Base-by-base conservation (phyloP, 2,329 filamentous ascomycete species). In the Beauveria rudraprayagi region DNA sequence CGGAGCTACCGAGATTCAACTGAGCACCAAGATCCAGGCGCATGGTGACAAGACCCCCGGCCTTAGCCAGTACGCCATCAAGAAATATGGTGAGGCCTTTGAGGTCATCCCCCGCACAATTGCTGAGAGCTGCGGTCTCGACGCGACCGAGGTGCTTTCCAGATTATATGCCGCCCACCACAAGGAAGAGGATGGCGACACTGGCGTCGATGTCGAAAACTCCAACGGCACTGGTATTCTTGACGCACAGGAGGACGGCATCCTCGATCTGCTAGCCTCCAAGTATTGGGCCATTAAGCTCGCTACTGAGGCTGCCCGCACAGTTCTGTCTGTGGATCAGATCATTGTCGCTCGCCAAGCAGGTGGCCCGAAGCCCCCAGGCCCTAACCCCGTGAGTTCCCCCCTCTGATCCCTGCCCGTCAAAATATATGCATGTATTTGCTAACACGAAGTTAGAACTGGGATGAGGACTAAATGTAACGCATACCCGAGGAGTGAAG, bases 261-360 rank as follows among this genome's bases (percentile, higher is more conserved):
- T 99, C 67, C 81, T 99, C 60, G 95, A 99, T 73, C 82, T 99
- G 48, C 83, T 97, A 77, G 86, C 92, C 63, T 87, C 89, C 66
- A 99, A 99, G 83, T 88, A 87, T 71, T 97, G 92, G 93, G 94
- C 94, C 52, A 96, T 99, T 76, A 94, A 94, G 79, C 82, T 99
- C 66, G 95, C 94, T 43, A 97, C 93, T 26, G 94, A 99, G 77
- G 89, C 94, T 46, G 93, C 92, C 58, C 85, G 94, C 70, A 99
- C 94, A 53, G 89, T 99, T 34, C 80, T 99, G 66, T 96, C 92
- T 53, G 94, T 99, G 44, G 94, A 99, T 76, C 95, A 99, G 79
- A 99, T 99, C 72, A 99, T 99, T 72, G 94, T 99, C 62, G 92
- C 95, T 65, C 87, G 93, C 78, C 94, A 97, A 79, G 94, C 95